Percentiles rank a stretch among this genome's conserved stretches.
Evolutionary conservation across 2,329 filamentous ascomycete species (phyloP).

Genomic region (Ophiostoma ulmi): DNA sequence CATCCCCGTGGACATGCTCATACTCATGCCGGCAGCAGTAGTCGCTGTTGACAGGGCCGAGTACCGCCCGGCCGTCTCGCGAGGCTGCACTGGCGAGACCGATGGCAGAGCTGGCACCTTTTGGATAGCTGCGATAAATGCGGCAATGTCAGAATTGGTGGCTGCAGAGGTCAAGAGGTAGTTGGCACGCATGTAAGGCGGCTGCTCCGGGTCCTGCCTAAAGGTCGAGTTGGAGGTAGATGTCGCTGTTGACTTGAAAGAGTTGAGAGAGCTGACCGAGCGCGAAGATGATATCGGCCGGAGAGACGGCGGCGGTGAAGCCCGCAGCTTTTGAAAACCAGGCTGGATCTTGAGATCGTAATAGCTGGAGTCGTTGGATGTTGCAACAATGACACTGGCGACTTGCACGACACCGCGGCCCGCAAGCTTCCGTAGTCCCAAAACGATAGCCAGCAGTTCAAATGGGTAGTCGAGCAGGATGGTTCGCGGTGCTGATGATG

Average conservation of each 20-base stretch:
- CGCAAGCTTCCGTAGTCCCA: slow-evolving; percentile 54
- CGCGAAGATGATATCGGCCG: background rate
- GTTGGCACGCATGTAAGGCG: slow-evolving; percentile 42
- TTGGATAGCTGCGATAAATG: slow-evolving; percentile 50
- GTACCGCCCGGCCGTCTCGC: background rate
- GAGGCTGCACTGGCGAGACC: slow-evolving; percentile 29
- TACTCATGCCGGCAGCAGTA: slow-evolving; percentile 4
- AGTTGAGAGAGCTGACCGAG: background rate
- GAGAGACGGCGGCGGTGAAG: background rate
- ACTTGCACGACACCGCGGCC: slow-evolving; percentile 55
- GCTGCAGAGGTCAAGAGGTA: slow-evolving; percentile 54
- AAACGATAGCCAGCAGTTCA: slow-evolving; percentile 51
- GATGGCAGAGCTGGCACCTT: slow-evolving; percentile 42
- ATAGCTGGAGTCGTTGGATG: background rate
- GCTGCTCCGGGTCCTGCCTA: slow-evolving; percentile 28
- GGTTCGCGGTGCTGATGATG: slow-evolving; percentile 41
- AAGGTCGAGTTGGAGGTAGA: background rate
- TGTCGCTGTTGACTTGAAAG: background rate
- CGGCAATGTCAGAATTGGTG: slow-evolving; percentile 48
- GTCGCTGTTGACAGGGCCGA: slow-evolving; percentile 18
- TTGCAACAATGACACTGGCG: slow-evolving; percentile 45
- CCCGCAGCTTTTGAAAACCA: slow-evolving; percentile 14
- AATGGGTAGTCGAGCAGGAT: slow-evolving; percentile 56
- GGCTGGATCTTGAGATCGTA: background rate
- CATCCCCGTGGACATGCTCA: background rate